Percentiles rank a stretch among this genome's conserved stretches.
Conservation (phyloP, 495 filamentous ascomycete genomes). For the Pyrenopolyporus hunteri region DNA sequence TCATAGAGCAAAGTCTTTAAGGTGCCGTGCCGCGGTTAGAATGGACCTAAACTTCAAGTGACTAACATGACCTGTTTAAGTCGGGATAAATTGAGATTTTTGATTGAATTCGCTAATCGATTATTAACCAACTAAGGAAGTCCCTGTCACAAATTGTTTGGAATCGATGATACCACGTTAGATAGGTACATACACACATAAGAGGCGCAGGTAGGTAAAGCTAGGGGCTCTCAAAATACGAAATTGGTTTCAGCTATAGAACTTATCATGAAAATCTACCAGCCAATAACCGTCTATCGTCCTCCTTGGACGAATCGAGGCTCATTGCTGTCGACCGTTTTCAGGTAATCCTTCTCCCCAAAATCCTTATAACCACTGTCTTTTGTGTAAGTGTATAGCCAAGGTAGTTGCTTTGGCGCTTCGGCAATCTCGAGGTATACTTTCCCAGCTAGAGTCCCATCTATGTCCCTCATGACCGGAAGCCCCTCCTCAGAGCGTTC, state of each 20-base stretch:
- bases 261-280: not conserved
- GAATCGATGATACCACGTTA: too few relatives aligned
- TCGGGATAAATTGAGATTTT: too few relatives aligned
- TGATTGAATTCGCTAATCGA: too few relatives aligned
- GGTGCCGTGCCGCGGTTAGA: too few relatives aligned
- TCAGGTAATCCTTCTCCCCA: conserved; percentile 12
- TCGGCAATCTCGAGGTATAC: conserved; percentile 16
- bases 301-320: conserved; percentile 12
- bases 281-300: not conserved
- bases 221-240: too few relatives aligned
- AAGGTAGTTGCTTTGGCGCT: conserved; percentile 11
- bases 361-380: conserved; percentile 16
- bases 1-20: too few relatives aligned
- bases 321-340: conserved; percentile 15
- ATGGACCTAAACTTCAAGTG: too few relatives aligned
- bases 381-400: conserved; percentile 17
- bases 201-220: too few relatives aligned
- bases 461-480: conserved; percentile 16
- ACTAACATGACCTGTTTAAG: too few relatives aligned
- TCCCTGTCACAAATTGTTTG: too few relatives aligned
- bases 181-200: too few relatives aligned
- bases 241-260: not conserved
- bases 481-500: conserved; percentile 14
- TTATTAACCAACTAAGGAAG: too few relatives aligned
- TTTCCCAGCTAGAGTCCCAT: conserved; percentile 7